A percentile compares a stretch with the other conserved stretches of the same genome.
These are phyloP conservation scores for Xylaria acuta DNA, from an alignment of 495 filamentous ascomycete genomes.

Conservation along the genomic window DNA sequence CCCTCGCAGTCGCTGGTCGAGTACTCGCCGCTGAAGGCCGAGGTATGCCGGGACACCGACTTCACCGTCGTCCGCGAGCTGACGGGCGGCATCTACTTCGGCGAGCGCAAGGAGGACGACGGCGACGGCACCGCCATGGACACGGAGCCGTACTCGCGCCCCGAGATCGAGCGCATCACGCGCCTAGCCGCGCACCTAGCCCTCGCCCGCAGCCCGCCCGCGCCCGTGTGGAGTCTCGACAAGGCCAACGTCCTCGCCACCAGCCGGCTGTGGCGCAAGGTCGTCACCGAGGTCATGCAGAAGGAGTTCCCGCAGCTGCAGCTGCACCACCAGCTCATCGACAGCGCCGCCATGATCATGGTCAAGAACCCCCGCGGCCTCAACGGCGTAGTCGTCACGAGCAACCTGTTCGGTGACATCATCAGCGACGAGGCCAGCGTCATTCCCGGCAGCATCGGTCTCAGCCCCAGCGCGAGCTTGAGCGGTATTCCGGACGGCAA, in stretches of 20 bases:
- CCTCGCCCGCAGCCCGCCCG: conserved; percentile 76
- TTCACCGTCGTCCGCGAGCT: conserved; percentile 96
- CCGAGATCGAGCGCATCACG: conserved; percentile 89
- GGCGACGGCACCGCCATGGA: conserved; percentile 81
- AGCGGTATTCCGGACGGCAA: conserved; percentile 84
- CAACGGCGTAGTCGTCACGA: conserved; percentile 92
- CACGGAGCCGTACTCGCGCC: conserved; percentile 86
- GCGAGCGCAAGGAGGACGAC: conserved; percentile 84
- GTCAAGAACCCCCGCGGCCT: conserved; percentile 90
- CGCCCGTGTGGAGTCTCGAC: conserved; percentile 87
- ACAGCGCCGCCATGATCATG: conserved; percentile 96
- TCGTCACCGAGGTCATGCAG: conserved; percentile 77
- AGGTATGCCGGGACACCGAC: conserved; percentile 85
- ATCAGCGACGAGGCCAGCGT: conserved; percentile 96
- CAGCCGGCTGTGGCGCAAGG: conserved; percentile 86
- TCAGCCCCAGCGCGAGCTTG: conserved; percentile 89
- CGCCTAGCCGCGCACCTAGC: conserved; percentile 85
- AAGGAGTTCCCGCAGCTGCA: conserved; percentile 90
- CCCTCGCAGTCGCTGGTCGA: conserved; percentile 87
- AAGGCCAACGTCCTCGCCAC: conserved; percentile 98
- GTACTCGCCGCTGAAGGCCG: conserved; percentile 85
- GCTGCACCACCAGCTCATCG: conserved; percentile 90
- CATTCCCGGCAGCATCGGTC: conserved; percentile 88
- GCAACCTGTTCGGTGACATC: conserved; percentile 97
- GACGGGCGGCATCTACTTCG: conserved; percentile 97